Evolutionary conservation across 441 rosid species (phyloP).

Genomic region (Raphanus hybrid): DNA sequence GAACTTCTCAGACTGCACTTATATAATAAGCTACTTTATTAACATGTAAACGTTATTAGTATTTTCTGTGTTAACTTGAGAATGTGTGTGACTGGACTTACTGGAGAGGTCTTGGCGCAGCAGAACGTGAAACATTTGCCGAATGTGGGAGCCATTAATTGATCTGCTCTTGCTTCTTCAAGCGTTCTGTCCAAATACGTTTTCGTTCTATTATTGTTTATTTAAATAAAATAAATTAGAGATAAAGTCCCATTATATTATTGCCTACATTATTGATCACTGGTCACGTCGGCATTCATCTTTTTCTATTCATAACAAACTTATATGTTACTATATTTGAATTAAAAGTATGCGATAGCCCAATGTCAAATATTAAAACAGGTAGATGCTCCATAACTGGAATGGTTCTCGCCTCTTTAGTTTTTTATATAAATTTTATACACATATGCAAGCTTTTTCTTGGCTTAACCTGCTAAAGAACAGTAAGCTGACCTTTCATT

Average conservation of each 20-base stretch:
- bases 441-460: not conserved
- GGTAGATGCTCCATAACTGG: not conserved
- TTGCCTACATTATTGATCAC: conserved; percentile 24
- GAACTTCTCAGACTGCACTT: no score
- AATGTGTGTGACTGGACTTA: not conserved
- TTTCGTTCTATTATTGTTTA: not conserved
- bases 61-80: not conserved
- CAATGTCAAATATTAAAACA: conserved; percentile 16
- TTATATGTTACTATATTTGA: not conserved
- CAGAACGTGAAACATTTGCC: conserved; percentile 39
- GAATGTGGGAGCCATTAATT: conserved; percentile 39
- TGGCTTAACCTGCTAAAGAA: conserved; percentile 27
- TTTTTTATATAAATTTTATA: not conserved
- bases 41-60: not conserved
- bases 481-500: not conserved
- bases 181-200: conserved; percentile 14
- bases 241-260: not conserved
- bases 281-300: not conserved
- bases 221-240: no score
- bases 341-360: not conserved
- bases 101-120: conserved; percentile 39
- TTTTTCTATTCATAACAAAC: conserved; percentile 7
- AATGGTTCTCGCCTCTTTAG: conserved; percentile 27
- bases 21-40: no score
- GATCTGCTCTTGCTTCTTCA: conserved; percentile 10